These are phyloP conservation scores for Podaxis pistillaris DNA, from an alignment of 768 basidiomycete genomes.

Conservation along the genomic window DNA sequence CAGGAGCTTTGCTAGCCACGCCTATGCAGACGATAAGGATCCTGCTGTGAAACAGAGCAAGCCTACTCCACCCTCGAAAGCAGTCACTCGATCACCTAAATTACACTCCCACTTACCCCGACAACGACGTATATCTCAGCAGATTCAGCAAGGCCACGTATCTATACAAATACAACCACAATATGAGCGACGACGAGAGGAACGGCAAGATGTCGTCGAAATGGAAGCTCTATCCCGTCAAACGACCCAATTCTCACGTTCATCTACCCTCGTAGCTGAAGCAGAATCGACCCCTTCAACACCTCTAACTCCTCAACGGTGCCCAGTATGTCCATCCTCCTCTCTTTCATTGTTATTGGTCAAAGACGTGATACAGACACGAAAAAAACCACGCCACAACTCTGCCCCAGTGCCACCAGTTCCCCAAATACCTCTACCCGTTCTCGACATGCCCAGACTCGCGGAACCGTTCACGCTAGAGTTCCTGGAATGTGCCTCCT, in stretches of 20 bases:
- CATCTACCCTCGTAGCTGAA: slow-evolving; percentile 13
- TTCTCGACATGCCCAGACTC: background rate
- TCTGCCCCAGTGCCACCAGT: background rate
- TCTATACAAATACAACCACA: background rate
- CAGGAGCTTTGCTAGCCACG: background rate
- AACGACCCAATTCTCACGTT: slow-evolving; percentile 6
- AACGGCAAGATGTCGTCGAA: background rate
- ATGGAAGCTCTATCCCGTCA: slow-evolving; percentile 2
- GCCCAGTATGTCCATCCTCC: too few species aligned
- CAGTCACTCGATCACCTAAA: background rate
- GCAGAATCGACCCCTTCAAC: background rate
- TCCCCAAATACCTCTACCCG: background rate
- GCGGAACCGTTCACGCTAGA: background rate
- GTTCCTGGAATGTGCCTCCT: background rate
- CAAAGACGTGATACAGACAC: background rate
- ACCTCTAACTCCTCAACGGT: background rate
- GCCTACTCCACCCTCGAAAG: background rate
- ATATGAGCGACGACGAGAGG: background rate
- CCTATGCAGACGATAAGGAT: background rate
- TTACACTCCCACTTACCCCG: background rate
- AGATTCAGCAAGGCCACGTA: background rate
- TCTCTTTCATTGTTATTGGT: background rate
- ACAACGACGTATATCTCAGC: background rate
- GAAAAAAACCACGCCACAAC: background rate
- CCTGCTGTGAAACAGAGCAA: background rate